Percentiles rank a stretch among this genome's conserved stretches.
Evolutionary conservation across 495 filamentous ascomycete genomes (phyloP).

Genomic region (Podospora anserina): DNA sequence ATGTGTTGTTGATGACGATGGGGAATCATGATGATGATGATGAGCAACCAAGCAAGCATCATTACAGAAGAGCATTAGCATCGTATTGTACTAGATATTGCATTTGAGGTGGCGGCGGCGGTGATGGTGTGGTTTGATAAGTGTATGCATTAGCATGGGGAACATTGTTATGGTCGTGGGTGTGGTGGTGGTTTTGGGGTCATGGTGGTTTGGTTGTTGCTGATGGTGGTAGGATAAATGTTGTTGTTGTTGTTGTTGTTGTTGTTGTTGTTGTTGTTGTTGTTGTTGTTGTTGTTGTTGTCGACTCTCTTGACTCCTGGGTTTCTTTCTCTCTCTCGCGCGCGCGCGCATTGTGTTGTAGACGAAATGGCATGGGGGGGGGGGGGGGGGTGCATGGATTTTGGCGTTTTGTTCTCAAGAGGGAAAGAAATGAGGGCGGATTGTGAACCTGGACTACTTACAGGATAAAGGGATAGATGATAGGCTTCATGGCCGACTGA

Average conservation of each 20-base stretch:
- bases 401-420: not conserved
- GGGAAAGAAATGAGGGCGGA: not conserved
- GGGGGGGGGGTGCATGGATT: not conserved
- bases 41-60: not conserved
- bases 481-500: not conserved
- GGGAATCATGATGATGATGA: conserved; percentile 10
- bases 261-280: not conserved
- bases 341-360: not conserved
- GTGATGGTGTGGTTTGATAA: not conserved
- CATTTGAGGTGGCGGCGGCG: not conserved
- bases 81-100: conserved; percentile 5
- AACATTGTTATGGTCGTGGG: not conserved
- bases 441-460: not conserved
- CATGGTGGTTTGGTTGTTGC: not conserved
- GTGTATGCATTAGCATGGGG: not conserved
- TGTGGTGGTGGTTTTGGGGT: not conserved
- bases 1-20: conserved; percentile 10
- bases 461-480: not conserved
- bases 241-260: not conserved
- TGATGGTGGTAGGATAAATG: not conserved
- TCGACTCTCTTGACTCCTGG: not conserved
- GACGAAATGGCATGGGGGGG: not conserved
- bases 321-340: not conserved
- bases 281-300: not conserved
- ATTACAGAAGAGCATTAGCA: not conserved